phyloP scores from a whole-genome alignment of 176 grass and related monocot genomes.

The Canna indica region DNA sequence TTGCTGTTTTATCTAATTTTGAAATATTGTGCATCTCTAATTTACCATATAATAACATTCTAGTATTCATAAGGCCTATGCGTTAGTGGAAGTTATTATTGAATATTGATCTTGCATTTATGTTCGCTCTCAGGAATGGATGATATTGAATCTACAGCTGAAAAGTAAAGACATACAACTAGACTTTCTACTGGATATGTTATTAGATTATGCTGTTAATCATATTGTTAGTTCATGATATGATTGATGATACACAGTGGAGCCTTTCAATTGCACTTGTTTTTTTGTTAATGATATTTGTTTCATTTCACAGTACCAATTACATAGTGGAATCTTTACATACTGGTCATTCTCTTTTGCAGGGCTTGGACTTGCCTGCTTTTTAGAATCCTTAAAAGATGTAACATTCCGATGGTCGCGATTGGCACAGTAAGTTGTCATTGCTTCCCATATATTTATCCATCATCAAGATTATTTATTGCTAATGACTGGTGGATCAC shows the following conservation, averaged over 20 bases:
- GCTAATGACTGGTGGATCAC: conserved; percentile 24
- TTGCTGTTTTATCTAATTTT: not conserved
- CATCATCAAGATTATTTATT: not conserved
- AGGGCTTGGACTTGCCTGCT: conserved; percentile 90
- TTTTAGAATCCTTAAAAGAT: conserved; percentile 59
- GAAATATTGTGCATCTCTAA: too few relatives aligned
- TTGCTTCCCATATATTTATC: not conserved
- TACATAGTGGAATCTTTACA: not conserved
- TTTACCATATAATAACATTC: too few relatives aligned
- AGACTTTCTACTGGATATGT: not conserved
- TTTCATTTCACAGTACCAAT: not conserved
- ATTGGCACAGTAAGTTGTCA: conserved; percentile 45
- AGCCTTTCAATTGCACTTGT: not conserved
- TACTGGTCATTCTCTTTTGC: conserved; percentile 26
- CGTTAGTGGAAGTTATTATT: too few relatives aligned
- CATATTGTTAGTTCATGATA: not conserved
- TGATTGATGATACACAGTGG: not conserved
- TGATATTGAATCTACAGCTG: too few relatives aligned
- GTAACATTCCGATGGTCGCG: conserved; percentile 59
- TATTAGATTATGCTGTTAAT: not conserved
- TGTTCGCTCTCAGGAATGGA: too few relatives aligned
- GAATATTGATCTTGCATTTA: too few relatives aligned
- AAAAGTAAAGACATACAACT: not conserved
- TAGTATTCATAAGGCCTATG: too few relatives aligned
- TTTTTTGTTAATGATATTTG: not conserved